Base-by-base conservation (phyloP, 2,329 filamentous ascomycete genomes). In the Hypoxylon sp. region DNA sequence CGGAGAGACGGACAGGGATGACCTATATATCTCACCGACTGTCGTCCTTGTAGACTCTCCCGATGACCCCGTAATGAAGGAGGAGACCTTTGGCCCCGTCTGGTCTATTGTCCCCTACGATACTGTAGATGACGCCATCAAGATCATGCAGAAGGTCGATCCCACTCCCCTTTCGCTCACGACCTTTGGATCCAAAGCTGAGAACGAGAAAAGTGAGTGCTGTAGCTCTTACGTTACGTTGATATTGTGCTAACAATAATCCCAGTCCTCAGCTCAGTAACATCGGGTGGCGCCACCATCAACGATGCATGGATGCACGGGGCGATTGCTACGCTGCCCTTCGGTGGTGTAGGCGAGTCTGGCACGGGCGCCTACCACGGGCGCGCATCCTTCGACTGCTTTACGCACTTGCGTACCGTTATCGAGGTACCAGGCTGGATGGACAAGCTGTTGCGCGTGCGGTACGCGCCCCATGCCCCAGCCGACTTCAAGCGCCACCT, bases 51-150 rank as follows among this genome's bases (percentile, higher is more conserved):
- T 98, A 40, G 86, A 92, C 72, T 90, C 89, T 69, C 78, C 87
- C 14, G 87, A 95, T 54, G 95, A 97, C 81, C 86, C 91, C 6
- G 88, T 98, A 80, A 87, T 98, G 77, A 82, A 83, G 25, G 89
- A 97, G 70, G 96, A 99, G 83, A 93, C 91, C 48, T 99, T 99
- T 78, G 96, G 95, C 6, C 96, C 96, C n/a, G 86, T 97, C 66
- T 94, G 97, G 73, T 91, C 93, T 70, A 89, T 98, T 70, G 83
- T 97, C 60, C 87, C 94, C 0, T 91, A 94, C 61, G 88, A 93
- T 71, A 86, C 89, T 74, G 85, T 98, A n/a, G 92, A 97, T 72
- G 89, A 97, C 76, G 95, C 95, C 55, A 94, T 98, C 78, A 86
- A 85, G 42, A 89, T 94, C 71, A 93, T 93, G 69, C 95, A 97